Percentiles rank a stretch among this genome's conserved stretches.
phyloP scores from a whole-genome alignment of 768 basidiomycete genomes.

The Hericium erinaceus region DNA sequence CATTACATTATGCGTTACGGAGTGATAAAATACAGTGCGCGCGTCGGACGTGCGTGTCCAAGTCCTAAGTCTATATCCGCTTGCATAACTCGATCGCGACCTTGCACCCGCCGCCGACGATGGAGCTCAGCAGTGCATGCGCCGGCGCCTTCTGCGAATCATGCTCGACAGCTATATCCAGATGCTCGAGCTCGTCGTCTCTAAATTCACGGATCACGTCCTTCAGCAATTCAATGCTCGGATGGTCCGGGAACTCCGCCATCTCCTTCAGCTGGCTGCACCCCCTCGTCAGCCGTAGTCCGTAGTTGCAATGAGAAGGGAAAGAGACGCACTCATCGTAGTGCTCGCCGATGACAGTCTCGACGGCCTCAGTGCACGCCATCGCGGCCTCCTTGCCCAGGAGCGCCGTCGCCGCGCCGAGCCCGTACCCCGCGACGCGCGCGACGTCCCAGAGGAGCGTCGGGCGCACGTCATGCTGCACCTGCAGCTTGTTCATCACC shows the following conservation, averaged over 20 bases:
- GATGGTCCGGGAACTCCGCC: conserved; percentile 55
- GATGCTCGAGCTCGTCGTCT: conserved; percentile 92
- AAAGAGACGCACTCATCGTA: conserved; percentile 81
- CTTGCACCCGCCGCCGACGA: conserved; percentile 81
- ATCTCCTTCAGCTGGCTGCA: conserved; percentile 76
- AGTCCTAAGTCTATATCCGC: conserved; percentile 39
- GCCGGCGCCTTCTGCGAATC: conserved; percentile 85
- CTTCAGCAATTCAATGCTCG: conserved; percentile 67
- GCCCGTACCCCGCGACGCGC: conserved; percentile 76
- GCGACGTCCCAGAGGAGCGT: conserved; percentile 79
- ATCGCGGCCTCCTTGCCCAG: conserved; percentile 92
- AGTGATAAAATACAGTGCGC: not conserved
- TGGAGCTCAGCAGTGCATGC: conserved; percentile 80
- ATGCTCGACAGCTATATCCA: conserved; percentile 84
- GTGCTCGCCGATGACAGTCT: conserved; percentile 96
- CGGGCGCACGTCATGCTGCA: conserved; percentile 78
- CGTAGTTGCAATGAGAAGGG: not conserved
- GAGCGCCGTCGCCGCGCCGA: conserved; percentile 79
- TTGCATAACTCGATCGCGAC: conserved; percentile 87
- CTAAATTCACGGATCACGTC: conserved; percentile 75
- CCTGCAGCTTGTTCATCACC: conserved; percentile 78
- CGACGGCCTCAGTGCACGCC: conserved; percentile 97
- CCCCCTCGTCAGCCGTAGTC: not conserved
- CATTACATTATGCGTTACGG: not conserved
- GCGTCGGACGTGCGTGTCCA: not conserved